A percentile compares a stretch with the other conserved stretches of the same genome.
These are phyloP conservation scores for Apiospora saccharicola DNA, from an alignment of 2,329 filamentous ascomycete species.

Conservation along the genomic window DNA sequence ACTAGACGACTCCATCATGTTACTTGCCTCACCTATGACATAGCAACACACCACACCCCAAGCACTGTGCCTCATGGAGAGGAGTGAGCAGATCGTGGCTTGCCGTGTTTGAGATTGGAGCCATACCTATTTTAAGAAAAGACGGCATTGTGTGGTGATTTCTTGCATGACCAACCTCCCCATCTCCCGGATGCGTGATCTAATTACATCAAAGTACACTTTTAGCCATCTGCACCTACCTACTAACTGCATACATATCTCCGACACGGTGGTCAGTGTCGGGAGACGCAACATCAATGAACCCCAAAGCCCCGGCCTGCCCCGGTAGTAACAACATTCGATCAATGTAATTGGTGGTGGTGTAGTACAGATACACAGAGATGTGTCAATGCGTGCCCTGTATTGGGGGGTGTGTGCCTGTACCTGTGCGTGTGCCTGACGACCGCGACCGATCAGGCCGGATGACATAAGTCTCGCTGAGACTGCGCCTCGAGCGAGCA, in stretches of 20 bases:
- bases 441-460: neutral
- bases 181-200: neutral
- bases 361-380: neutral
- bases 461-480: constrained; percentile 14
- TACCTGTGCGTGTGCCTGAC: constrained; percentile 3
- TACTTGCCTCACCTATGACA: neutral
- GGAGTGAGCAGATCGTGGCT: constrained; percentile 16
- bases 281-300: neutral
- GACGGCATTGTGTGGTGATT: neutral
- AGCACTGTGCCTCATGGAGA: neutral
- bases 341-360: neutral
- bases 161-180: neutral
- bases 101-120: constrained; percentile 14
- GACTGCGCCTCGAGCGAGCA: constrained; percentile 6
- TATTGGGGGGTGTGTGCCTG: neutral
- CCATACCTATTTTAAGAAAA: constrained; percentile 2
- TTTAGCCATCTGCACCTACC: neutral
- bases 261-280: constrained; percentile 1
- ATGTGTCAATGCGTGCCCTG: neutral
- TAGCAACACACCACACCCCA: neutral
- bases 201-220: neutral
- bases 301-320: neutral
- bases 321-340: neutral
- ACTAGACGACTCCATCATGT: neutral
- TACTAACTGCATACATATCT: neutral